A percentile compares a stretch with the other conserved stretches of the same genome.
These are phyloP conservation scores for Aureobasidium namibiae DNA, from an alignment of 2,329 filamentous ascomycete species.

Conservation along the genomic window DNA sequence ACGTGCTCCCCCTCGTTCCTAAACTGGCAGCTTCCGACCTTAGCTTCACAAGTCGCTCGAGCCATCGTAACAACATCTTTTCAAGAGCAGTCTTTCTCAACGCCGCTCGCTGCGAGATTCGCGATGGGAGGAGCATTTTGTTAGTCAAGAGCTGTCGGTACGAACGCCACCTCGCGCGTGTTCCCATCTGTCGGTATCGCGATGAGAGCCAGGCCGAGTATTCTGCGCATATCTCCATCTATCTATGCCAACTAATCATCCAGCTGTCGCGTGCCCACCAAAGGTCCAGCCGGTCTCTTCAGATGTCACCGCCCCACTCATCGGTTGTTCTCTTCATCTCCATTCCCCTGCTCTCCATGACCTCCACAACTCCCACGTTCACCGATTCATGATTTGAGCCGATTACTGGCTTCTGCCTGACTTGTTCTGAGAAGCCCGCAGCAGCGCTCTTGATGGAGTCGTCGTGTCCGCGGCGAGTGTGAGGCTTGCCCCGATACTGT, in stretches of 20 bases:
- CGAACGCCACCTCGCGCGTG: neutral
- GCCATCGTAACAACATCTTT: neutral
- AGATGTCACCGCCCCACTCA: constrained; percentile 9
- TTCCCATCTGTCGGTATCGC: neutral
- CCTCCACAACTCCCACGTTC: neutral
- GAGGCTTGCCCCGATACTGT: neutral
- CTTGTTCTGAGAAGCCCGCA: neutral
- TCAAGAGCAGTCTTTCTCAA: neutral
- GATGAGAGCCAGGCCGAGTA: neutral
- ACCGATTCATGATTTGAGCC: neutral
- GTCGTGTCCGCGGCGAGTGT: neutral
- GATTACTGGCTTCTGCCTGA: neutral
- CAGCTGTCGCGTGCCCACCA: constrained; percentile 8
- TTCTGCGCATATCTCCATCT: neutral
- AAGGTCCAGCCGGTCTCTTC: neutral
- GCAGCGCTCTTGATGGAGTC: neutral
- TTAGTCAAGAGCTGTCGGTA: neutral
- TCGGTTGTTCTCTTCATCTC: neutral
- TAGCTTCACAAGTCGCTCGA: neutral
- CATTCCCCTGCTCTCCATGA: neutral
- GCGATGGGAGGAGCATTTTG: neutral
- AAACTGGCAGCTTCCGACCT: neutral
- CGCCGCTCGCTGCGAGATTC: neutral
- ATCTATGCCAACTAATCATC: neutral
- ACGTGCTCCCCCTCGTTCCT: neutral